Evolutionary conservation across 2,329 filamentous ascomycete genomes (phyloP), one percentile per base, ranked within the genome.

Genomic region (Xylaria sp.): DNA sequence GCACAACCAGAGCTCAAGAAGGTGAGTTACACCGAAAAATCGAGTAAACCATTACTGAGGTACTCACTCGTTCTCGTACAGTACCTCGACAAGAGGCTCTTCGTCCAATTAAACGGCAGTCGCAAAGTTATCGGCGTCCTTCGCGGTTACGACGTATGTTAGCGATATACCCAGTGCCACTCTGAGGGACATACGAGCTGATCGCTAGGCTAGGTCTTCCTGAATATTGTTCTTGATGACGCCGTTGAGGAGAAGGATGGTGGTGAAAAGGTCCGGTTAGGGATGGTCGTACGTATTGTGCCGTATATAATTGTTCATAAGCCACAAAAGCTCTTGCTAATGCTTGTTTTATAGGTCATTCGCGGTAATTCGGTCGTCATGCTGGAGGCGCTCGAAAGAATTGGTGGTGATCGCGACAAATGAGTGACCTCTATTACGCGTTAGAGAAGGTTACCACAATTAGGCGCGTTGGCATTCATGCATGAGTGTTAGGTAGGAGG

Each of bases 1-100:
- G 94, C 96, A 81, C 96, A 98, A 84, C 96, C 96, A 77, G 97
- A 99, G 86, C 89, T 99, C 72, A 99, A 98, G 85, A 99, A 98
- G 90, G 96, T 97, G 83, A 65, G 66, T 44, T 27, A 55, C 35
- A 54, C 61, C 23, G 6, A 23, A 16, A 29, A 2, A 6, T 1
- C 35, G 8, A 60, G 48, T 66, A 71, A 37, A 71, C 47, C 53
- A 25, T 25, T 53, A 25, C 47, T 59, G n/a, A n/a, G 35, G 27
- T 32, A 64, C 69, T 73, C 48, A 73, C 61, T 62, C 58, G 60
- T 53, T 42, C 71, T 66, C 23, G 18, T 60, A 59, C 77, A 99
- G 96, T 99, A 99, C 83, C 94, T 99, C 83, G 96, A 99, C 87
- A 99, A 99, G 90, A 90, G 95, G 83, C 89, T 99, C 79, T 97